phyloP scores from a whole-genome alignment of 2,329 filamentous ascomycete genomes.

The Penicillium brasilianum region DNA sequence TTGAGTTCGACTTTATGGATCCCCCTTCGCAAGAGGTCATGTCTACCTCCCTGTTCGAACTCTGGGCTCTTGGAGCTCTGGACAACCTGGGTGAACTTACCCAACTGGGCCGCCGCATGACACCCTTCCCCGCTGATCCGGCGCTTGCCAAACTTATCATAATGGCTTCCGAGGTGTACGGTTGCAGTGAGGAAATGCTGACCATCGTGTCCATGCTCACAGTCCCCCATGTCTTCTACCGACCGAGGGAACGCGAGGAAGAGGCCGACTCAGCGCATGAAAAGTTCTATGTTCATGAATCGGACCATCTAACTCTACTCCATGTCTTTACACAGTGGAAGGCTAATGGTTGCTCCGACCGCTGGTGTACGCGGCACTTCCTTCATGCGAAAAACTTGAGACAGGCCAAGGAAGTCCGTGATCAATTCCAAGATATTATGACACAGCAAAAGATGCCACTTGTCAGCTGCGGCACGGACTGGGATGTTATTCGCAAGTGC shows the following conservation, averaged over 20 bases:
- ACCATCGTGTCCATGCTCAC: slow-evolving; percentile 98
- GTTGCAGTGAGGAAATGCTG: slow-evolving; percentile 95
- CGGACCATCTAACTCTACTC: slow-evolving; percentile 91
- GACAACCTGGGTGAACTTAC: slow-evolving; percentile 95
- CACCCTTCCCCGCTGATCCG: slow-evolving; percentile 97
- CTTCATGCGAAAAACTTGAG: slow-evolving; percentile 92
- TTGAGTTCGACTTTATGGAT: slow-evolving; percentile 99
- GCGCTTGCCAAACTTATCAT: slow-evolving; percentile 94
- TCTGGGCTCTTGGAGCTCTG: slow-evolving; percentile 92
- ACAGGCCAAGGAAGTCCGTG: slow-evolving; percentile 88
- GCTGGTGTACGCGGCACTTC: slow-evolving; percentile 93
- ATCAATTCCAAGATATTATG: slow-evolving; percentile 94
- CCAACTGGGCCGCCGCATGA: slow-evolving; percentile 86
- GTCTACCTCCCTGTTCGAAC: slow-evolving; percentile 92
- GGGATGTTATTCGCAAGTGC: slow-evolving; percentile 93
- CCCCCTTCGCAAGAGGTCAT: slow-evolving; percentile 98
- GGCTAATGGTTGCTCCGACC: slow-evolving; percentile 84
- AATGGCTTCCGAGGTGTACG: slow-evolving; percentile 84
- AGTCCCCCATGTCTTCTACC: slow-evolving; percentile 94
- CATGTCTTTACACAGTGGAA: slow-evolving; percentile 98
- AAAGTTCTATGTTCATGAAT: slow-evolving; percentile 98
- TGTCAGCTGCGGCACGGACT: slow-evolving; percentile 89
- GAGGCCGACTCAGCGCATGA: slow-evolving; percentile 94
- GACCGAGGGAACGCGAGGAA: slow-evolving; percentile 94
- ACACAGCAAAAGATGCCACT: slow-evolving; percentile 88